Conservation (phyloP, 345 rosid species). For the Melaleuca alternifolia region DNA sequence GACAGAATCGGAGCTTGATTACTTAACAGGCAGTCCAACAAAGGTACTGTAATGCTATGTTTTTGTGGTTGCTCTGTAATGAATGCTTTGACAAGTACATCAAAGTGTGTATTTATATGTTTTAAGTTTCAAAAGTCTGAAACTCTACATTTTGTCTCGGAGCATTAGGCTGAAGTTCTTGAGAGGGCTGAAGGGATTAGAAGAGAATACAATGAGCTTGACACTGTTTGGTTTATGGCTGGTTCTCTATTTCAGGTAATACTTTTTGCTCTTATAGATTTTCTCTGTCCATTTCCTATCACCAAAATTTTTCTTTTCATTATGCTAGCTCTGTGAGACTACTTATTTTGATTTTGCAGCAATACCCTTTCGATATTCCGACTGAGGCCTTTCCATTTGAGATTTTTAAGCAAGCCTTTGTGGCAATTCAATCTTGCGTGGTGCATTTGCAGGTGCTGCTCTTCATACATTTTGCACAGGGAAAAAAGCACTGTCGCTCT, state of each 20-base stretch:
- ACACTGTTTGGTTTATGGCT: slow-evolving; percentile 99
- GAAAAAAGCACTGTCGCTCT: background rate
- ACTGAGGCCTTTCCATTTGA: slow-evolving; percentile 91
- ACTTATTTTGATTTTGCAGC: slow-evolving; percentile 41
- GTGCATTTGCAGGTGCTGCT: slow-evolving; percentile 78
- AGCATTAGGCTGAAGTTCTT: slow-evolving; percentile 71
- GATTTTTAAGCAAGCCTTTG: slow-evolving; percentile 95
- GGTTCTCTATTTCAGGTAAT: slow-evolving; percentile 95
- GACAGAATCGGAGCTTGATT: slow-evolving; percentile 81
- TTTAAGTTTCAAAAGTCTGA: slow-evolving; percentile 3
- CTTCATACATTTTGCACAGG: background rate
- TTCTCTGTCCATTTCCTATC: background rate
- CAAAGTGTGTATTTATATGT: background rate
- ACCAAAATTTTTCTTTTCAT: background rate
- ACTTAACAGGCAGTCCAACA: slow-evolving; percentile 87
- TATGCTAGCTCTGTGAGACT: background rate
- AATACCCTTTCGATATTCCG: slow-evolving; percentile 95
- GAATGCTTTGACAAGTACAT: background rate
- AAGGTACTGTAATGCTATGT: slow-evolving; percentile 34
- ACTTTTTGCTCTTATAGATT: background rate
- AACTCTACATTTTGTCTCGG: slow-evolving; percentile 4
- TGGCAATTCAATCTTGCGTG: slow-evolving; percentile 94
- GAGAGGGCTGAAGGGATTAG: slow-evolving; percentile 84
- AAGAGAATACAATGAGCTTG: slow-evolving; percentile 91
- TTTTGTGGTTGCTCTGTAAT: background rate